Evolutionary conservation across 257 asterid species (phyloP).

Genomic region (Forsythia suspensa): DNA sequence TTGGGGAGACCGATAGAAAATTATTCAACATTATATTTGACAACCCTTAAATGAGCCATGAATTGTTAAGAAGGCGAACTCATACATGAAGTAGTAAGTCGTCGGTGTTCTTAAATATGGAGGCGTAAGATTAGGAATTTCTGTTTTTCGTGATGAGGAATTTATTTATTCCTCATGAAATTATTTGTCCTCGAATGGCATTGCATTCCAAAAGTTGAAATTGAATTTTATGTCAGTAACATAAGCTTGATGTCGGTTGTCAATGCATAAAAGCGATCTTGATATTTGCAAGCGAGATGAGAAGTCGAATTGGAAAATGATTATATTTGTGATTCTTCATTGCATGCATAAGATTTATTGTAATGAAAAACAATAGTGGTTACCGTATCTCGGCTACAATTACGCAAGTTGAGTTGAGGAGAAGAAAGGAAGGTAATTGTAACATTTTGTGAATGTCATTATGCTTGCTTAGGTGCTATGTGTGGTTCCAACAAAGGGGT

Average conservation of each 20-base stretch:
- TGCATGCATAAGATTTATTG: neutral
- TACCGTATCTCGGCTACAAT: neutral
- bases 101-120: too few relatives aligned
- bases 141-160: too few relatives aligned
- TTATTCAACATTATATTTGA: too few relatives aligned
- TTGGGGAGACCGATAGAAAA: slow-evolving; percentile 71
- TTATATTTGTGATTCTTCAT: neutral
- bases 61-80: too few relatives aligned
- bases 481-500: neutral
- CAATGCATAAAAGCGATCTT: neutral
- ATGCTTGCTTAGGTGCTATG: neutral
- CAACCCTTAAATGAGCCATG: too few relatives aligned
- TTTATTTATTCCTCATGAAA: too few relatives aligned
- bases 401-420: neutral
- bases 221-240: too few relatives aligned
- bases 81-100: too few relatives aligned
- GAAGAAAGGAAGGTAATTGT: neutral
- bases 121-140: too few relatives aligned
- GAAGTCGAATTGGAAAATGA: neutral
- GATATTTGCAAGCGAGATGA: neutral
- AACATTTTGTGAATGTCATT: neutral
- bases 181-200: neutral
- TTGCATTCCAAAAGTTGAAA: neutral
- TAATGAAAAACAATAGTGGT: neutral
- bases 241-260: neutral